Percentiles rank a stretch among this genome's conserved stretches.
phyloP scores from a whole-genome alignment of 345 rosid species.

The Brassica napus region DNA sequence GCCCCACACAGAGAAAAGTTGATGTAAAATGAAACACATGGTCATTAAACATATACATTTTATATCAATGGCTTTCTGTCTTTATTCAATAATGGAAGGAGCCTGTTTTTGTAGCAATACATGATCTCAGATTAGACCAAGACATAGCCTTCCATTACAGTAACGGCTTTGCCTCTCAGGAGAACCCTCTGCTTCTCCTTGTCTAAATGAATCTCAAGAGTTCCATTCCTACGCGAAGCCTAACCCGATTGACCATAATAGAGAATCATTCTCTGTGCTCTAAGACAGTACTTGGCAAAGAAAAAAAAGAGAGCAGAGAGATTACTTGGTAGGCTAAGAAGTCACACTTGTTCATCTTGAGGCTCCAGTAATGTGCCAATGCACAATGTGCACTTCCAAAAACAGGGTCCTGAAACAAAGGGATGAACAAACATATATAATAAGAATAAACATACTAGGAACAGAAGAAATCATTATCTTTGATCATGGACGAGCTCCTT shows the following conservation, averaged over 20 bases:
- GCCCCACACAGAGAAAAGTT: not conserved
- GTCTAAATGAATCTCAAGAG: conserved; percentile 52
- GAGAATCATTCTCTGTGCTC: not conserved
- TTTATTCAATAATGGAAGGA: not conserved
- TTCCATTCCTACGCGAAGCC: conserved; percentile 75
- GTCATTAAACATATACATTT: too few relatives aligned
- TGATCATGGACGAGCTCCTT: not conserved
- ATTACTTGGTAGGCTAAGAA: conserved; percentile 61
- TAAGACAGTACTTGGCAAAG: not conserved
- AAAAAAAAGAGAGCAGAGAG: not conserved
- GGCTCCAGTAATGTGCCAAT: conserved; percentile 68
- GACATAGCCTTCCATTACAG: conserved; percentile 65
- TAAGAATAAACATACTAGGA: not conserved
- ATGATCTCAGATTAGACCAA: conserved; percentile 42
- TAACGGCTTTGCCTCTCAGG: conserved; percentile 64
- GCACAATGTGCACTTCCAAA: conserved; percentile 81
- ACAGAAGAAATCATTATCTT: not conserved
- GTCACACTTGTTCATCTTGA: conserved; percentile 63
- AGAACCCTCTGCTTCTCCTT: conserved; percentile 54
- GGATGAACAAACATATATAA: not conserved
- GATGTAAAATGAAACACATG: too few relatives aligned
- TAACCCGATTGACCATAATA: conserved; percentile 9
- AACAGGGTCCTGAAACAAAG: conserved; percentile 64
- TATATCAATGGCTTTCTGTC: not conserved
- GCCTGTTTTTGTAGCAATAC: not conserved